Evolutionary conservation across 2,329 filamentous ascomycete species (phyloP).

Genomic region (Onygenales sp.): DNA sequence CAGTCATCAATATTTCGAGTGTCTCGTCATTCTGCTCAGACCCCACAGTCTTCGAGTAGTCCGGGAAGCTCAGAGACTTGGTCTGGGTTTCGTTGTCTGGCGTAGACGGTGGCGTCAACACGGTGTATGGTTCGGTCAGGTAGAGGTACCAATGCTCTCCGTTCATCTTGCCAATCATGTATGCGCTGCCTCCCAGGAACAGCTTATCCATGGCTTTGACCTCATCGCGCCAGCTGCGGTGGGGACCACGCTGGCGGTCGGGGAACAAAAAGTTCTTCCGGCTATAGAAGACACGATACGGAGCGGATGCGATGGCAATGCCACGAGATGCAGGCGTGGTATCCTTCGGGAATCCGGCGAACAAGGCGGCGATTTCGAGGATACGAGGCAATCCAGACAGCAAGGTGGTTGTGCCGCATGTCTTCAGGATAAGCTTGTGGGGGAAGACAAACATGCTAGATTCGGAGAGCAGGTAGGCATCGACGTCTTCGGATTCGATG

Average conservation of each 20-base stretch:
- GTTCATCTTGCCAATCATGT: constrained; percentile 99
- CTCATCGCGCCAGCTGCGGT: constrained; percentile 96
- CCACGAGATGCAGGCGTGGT: constrained; percentile 58
- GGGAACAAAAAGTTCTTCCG: constrained; percentile 98
- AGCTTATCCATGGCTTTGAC: constrained; percentile 86
- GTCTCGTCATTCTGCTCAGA: constrained; percentile 37
- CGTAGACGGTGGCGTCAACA: constrained; percentile 72
- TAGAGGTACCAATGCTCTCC: constrained; percentile 99
- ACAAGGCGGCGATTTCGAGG: constrained; percentile 77
- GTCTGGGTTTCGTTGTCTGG: constrained; percentile 52
- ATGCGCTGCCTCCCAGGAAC: constrained; percentile 86
- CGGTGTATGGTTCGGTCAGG: constrained; percentile 74
- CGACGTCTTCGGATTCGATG: constrained; percentile 83
- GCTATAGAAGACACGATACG: constrained; percentile 96
- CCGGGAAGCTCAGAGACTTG: constrained; percentile 48
- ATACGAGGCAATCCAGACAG: constrained; percentile 82
- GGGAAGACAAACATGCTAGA: constrained; percentile 99
- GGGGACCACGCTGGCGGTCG: constrained; percentile 84
- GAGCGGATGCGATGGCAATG: constrained; percentile 67
- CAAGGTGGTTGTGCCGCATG: constrained; percentile 91
- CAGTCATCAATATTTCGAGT: constrained; percentile 59
- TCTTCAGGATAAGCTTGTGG: constrained; percentile 99
- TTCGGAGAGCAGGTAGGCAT: constrained; percentile 94
- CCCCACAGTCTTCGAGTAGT: constrained; percentile 14
- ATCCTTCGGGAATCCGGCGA: constrained; percentile 81